Evolutionary conservation across 805 yeast genomes (phyloP).

Genomic region (Cyberlindnera subsufficiens): DNA sequence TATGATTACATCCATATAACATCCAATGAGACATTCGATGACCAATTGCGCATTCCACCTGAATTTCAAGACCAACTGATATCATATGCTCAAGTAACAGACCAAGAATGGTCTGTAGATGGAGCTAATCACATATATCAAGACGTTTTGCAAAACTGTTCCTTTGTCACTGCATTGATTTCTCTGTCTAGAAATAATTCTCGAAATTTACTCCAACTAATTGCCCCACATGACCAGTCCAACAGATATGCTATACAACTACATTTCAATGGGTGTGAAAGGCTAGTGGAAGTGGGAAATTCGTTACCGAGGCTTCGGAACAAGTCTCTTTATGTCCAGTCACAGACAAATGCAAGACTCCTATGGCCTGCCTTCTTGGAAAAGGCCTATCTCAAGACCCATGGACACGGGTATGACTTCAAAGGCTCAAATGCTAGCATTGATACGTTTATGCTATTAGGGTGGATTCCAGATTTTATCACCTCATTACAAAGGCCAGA

Average conservation of each 20-base stretch:
- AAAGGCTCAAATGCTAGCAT: conserved; percentile 72
- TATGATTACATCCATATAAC: background rate
- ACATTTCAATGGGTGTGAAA: conserved; percentile 44
- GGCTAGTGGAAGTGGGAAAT: conserved; percentile 45
- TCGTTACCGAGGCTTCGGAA: conserved; percentile 32
- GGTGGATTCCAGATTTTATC: conserved; percentile 67
- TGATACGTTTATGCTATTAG: conserved; percentile 60
- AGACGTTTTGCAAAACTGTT: conserved; percentile 59
- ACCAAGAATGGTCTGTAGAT: conserved; percentile 14
- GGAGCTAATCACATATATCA: conserved; percentile 35
- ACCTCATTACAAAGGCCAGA: conserved; percentile 29
- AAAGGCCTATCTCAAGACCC: conserved; percentile 61
- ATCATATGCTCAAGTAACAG: conserved; percentile 4
- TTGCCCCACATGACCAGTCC: conserved; percentile 13
- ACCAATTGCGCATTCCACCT: conserved; percentile 7
- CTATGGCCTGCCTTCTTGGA: conserved; percentile 74
- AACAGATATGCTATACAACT: conserved; percentile 37
- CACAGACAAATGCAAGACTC: conserved; percentile 10
- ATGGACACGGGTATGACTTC: conserved; percentile 49
- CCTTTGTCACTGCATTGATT: conserved; percentile 65
- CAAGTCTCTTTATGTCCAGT: conserved; percentile 13
- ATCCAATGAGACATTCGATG: background rate
- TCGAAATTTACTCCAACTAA: conserved; percentile 1
- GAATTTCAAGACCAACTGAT: conserved; percentile 6
- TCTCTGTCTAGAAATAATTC: conserved; percentile 34